These are phyloP conservation scores for Penicillium polonicum DNA, from an alignment of 2,329 filamentous ascomycete species.

Conservation along the genomic window DNA sequence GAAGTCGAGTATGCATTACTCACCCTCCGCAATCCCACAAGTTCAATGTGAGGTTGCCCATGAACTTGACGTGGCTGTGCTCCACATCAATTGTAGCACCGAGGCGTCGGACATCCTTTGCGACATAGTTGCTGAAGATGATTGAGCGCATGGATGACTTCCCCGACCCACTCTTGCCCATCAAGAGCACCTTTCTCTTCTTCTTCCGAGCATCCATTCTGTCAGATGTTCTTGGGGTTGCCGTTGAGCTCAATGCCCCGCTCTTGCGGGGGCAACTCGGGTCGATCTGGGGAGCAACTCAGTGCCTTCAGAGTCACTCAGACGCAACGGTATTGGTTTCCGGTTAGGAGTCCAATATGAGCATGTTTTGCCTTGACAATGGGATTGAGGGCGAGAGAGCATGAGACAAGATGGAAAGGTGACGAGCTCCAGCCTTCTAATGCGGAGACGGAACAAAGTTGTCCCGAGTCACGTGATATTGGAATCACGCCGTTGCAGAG, in stretches of 20 bases:
- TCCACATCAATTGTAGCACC: constrained; percentile 98
- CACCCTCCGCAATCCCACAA: constrained; percentile 96
- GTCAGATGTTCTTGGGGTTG: constrained; percentile 12
- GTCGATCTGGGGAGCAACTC: constrained; percentile 13
- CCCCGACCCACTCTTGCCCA: constrained; percentile 95
- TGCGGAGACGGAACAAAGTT: constrained; percentile 26
- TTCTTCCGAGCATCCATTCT: constrained; percentile 55
- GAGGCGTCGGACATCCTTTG: constrained; percentile 86
- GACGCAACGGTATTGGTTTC: neutral
- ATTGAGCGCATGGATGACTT: constrained; percentile 99
- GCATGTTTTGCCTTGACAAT: constrained; percentile 5
- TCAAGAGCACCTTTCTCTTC: constrained; percentile 83
- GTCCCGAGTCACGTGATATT: constrained; percentile 19
- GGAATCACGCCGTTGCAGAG: neutral
- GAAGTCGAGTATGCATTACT: constrained; percentile 29
- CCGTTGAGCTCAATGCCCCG: constrained; percentile 24
- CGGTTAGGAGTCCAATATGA: neutral
- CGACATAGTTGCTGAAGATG: constrained; percentile 98
- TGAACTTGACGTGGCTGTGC: constrained; percentile 97
- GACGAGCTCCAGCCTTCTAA: constrained; percentile 20
- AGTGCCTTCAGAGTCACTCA: constrained; percentile 8
- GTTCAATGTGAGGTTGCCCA: constrained; percentile 95
- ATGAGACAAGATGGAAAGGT: constrained; percentile 12
- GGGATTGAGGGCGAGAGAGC: constrained; percentile 17
- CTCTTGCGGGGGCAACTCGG: constrained; percentile 22